Conservation (phyloP, 805 yeast genomes). For the Candida arabinofermentans region DNA sequence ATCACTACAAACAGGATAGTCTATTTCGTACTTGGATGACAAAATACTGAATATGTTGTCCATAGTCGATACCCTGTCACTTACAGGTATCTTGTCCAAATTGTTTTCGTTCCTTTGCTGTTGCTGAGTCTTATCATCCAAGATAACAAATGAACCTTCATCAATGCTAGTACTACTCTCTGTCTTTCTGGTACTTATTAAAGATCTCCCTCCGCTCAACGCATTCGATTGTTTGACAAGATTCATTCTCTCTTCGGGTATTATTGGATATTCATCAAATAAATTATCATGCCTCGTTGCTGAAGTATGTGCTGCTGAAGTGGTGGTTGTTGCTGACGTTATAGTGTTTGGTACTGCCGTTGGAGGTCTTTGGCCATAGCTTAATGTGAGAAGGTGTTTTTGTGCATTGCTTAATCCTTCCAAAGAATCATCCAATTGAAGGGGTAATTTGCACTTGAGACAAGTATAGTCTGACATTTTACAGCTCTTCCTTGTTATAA, state of each 20-base stretch:
- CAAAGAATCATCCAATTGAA: slow-evolving; percentile 53
- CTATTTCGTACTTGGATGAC: slow-evolving; percentile 74
- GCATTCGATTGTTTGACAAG: slow-evolving; percentile 31
- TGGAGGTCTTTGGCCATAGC: slow-evolving; percentile 25
- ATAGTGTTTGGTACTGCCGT: slow-evolving; percentile 22
- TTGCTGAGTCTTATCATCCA: slow-evolving; percentile 19
- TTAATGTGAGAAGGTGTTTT: slow-evolving; percentile 42
- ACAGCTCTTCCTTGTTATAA: background rate
- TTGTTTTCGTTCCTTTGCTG: slow-evolving; percentile 10
- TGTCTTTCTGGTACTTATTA: slow-evolving; percentile 9
- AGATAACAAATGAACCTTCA: slow-evolving; percentile 29
- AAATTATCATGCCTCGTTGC: slow-evolving; percentile 15
- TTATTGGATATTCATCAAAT: slow-evolving; percentile 24
- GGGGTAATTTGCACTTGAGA: slow-evolving; percentile 59
- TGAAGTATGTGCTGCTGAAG: background rate
- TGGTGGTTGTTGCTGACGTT: slow-evolving; percentile 1
- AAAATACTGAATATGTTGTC: slow-evolving; percentile 67
- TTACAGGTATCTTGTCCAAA: slow-evolving; percentile 26
- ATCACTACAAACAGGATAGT: slow-evolving; percentile 83
- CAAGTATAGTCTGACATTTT: slow-evolving; percentile 38
- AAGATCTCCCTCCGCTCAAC: slow-evolving; percentile 22
- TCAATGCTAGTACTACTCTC: slow-evolving; percentile 9
- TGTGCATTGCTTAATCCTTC: slow-evolving; percentile 51
- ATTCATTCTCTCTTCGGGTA: slow-evolving; percentile 38
- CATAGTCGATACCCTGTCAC: slow-evolving; percentile 41